Evolutionary conservation across 768 basidiomycete species (phyloP), one percentile per base, ranked within the genome.

Genomic region (Psilocybe tampanensis): DNA sequence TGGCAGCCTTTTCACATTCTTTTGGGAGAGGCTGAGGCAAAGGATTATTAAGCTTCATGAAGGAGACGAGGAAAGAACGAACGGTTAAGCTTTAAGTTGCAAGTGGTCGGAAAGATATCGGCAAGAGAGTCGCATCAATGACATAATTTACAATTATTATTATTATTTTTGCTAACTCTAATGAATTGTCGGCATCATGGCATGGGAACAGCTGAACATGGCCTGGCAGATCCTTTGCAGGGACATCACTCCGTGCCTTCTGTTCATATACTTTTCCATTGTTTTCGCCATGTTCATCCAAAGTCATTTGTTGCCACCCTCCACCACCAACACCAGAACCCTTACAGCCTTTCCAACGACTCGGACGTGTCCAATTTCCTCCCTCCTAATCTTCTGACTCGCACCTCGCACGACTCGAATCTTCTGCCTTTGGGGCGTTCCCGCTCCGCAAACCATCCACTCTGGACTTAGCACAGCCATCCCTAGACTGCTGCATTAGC

Each of bases 1-100:
- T 92, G 8, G 91, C 85, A 22, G 94, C 94, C 70, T 96, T 97
- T 47, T 76, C 72, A 66, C 92, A 94, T 74, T 97, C 94, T 54
- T 91, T 94, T 12, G 85, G 84, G 34, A 96, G 76, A 3, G 82
- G 75, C 68, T 83, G 81, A 6, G 82, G 81, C 2, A 84, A 60
- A 17, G 82, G 81, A 58, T 67, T 80, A 57, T 74, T 76, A 55
- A 82, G 69, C 63, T 82, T 82, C 78, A 79, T 81, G 67, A 44
- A 52, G 32, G 59, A 26, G 21, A 22, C 26, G 48, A 50, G 3
- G 44, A 45, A 41, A n/a, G 39, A 32, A 39, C 26, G 43, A 22
- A 44, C 43, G 43, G 43, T 18, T 18, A 23, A 45, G 42, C 8
- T 7, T 8, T 34, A 52, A 36, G 21, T n/a, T 47, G 21, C 48